Evolutionary conservation across 352 stramenopile genomes (phyloP), one percentile per base, ranked within the genome.

Genomic region (Peronospora destructor): DNA sequence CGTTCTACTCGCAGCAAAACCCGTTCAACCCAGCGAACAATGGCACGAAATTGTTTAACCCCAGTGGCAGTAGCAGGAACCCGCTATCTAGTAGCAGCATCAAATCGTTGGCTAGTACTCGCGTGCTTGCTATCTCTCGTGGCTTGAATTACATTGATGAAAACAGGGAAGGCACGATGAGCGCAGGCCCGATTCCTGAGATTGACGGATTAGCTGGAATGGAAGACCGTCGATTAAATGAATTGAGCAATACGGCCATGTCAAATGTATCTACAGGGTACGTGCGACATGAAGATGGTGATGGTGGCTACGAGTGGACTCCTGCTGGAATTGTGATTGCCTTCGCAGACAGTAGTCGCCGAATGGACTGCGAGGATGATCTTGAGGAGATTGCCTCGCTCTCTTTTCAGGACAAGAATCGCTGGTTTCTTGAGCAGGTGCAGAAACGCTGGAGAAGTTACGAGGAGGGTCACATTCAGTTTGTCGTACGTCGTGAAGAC

Each of bases 341-440:
- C 16, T 68, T 76, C 12, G 56, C 49, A 0, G 61, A 81, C 35
- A 68, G 56, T 10, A 66, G 45, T 35, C 72, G 73, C 6, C 73
- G 79, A 12, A 71, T 86, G 35, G 67, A 86, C n/a, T 87, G 71
- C 39, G 77, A 88, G 1, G 77, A 91, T 52, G 76, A 91, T 40
- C 63, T 91, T n/a, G 81, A 91, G 59, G 81, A 89, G 58, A 89
- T 91, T 53, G 78, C 78, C 0, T 81, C 81, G 43, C 59, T 90
- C 8, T 88, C 81, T 33, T 90, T 90, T 50, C 66, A 83, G 29
- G 78, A 89, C 37, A 91, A 91, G 71, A 88, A 87, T 37, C 72
- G 72, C 21, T 91, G 81, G 81, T 91, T 91, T 43, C 51, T 91
- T 10, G 64, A 73, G 43, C 69, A 91, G 62, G 76, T 89, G 30